Evolutionary conservation across 306 rosid species (phyloP), one percentile per base, ranked within the genome.

Genomic region (Acacia acuminata): DNA sequence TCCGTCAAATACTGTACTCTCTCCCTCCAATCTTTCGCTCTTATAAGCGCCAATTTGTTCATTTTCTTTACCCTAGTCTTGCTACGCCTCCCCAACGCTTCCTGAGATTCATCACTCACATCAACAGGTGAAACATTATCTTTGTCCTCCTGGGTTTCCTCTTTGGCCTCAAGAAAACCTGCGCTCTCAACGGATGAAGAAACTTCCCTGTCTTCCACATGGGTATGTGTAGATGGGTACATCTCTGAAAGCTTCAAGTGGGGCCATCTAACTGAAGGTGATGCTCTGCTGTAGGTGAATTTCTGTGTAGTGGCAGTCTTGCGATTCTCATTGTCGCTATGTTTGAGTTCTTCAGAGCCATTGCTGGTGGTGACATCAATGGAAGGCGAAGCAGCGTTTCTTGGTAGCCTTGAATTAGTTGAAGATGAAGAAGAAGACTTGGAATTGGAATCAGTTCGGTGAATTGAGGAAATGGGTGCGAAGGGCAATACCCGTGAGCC

Each of bases 1-100:
- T 93, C 94, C 6, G 96, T 93, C 73, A 87, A 90, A 63, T 82
- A 88, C 43, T 88, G 88, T 56, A 92, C 98, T 72, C 98, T 93
- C 71, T 93, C 98, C 87, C 97, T 89, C 99, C 99, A 95, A 84
- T 92, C 90, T 73, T 92, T 90, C 32, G 94, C 99, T 66, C 91
- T 89, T 78, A 80, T 89, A 4, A 95, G 86, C 1, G 97, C 99
- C 84, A 93, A 66, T 47, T 92, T 93, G 82, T 85, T 92, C 99
- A 95, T 93, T 80, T 83, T 93, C 84, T 89, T 90, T 0, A 86
- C 89, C 85, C 77, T 90, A 1, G 88, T 85, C 85, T 73, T 93
- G 87, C 96, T 89, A 10, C 80, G 91, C 85, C 87, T 85, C 56
- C 94, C 92, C 78, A 89, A 66, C 43, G 82, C 82, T 79, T 86